Base-by-base conservation (phyloP, 495 filamentous ascomycete genomes). In the Aspergillus funiculosus region DNA sequence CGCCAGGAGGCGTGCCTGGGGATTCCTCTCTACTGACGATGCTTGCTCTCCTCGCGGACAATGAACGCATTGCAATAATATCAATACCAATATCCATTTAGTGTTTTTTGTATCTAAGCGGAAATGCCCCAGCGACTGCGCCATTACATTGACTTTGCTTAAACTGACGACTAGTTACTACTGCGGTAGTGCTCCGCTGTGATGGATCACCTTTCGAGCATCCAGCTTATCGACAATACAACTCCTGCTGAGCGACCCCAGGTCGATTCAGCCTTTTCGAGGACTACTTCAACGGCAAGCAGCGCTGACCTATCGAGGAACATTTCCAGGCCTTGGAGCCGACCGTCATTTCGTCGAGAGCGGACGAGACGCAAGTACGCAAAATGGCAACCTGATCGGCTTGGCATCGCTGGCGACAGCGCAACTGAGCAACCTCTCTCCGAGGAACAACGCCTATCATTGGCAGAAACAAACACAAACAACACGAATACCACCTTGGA, bases 281-380 rank as follows among this genome's bases (percentile, higher is more conserved):
- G 34, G 34, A 46, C 43, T 15, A 22, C 60, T n/a, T n/a, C n/a
- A 21, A 62, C 66, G 1, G 40, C 43, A n/a, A 37, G 18, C 4
- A 45, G 45, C 4, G 21, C 55, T 9, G 50, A 46, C 20, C 50
- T 49, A 2, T 54, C 61, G 20, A 34, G 44, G 24, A 56, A 35
- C n/a, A 46, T 60, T 1, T 52, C 62, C 8, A 60, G 61, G 36
- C 55, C 58, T 37, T 53, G 67, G 45, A 69, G 58, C 5, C 67
- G 59, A 6, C 52, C 57, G 24, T 66, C 68, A 4, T 59, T 81
- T 13, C 72, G 72, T 10, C 59, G 70, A 14, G 69, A 75, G 50
- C 58, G 79, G 9, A 57, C 68, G 6, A 72, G 67, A 48, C 63
- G 79, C 38, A 83, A 81, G 61, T 84, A 81, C 41, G 71, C 74